These are phyloP conservation scores for Sporothrix luriei DNA, from an alignment of 2,329 filamentous ascomycete species.

Conservation along the genomic window DNA sequence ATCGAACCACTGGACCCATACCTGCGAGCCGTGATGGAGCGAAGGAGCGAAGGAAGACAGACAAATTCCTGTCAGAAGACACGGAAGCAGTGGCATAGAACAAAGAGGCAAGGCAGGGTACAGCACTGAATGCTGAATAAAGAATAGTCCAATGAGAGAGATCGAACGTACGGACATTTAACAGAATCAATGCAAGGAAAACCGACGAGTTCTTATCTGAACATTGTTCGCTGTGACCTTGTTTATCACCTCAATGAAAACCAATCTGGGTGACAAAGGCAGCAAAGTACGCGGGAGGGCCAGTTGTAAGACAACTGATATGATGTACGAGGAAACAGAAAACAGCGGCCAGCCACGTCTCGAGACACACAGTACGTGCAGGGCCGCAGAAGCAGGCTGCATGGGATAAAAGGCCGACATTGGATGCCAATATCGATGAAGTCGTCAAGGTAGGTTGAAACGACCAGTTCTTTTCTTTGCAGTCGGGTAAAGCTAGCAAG, in stretches of 20 bases:
- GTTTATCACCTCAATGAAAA: conserved; percentile 16
- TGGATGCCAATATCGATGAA: conserved; percentile 1
- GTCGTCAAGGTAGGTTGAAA: not conserved
- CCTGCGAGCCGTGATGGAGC: not conserved
- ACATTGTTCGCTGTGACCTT: not conserved
- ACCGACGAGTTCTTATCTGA: not conserved
- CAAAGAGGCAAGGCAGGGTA: not conserved
- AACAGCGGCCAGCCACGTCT: not conserved
- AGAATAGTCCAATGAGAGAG: not conserved
- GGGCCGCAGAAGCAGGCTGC: conserved; percentile 8
- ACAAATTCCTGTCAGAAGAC: not conserved
- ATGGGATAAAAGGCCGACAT: conserved; percentile 15
- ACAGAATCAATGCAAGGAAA: too few relatives aligned
- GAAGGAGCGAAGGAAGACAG: not conserved
- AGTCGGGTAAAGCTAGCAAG: not conserved
- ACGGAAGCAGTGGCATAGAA: not conserved
- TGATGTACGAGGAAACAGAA: not conserved
- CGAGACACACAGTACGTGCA: not conserved
- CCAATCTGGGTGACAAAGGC: conserved; percentile 18
- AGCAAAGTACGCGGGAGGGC: conserved; percentile 6
- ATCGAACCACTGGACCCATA: conserved; percentile 23
- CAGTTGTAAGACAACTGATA: not conserved
- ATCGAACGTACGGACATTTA: not conserved
- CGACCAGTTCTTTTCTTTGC: not conserved
- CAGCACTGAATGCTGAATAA: not conserved